A percentile compares a stretch with the other conserved stretches of the same genome.
phyloP scores from a whole-genome alignment of 106 monocot genomes.

The Xerophyta viscosa region DNA sequence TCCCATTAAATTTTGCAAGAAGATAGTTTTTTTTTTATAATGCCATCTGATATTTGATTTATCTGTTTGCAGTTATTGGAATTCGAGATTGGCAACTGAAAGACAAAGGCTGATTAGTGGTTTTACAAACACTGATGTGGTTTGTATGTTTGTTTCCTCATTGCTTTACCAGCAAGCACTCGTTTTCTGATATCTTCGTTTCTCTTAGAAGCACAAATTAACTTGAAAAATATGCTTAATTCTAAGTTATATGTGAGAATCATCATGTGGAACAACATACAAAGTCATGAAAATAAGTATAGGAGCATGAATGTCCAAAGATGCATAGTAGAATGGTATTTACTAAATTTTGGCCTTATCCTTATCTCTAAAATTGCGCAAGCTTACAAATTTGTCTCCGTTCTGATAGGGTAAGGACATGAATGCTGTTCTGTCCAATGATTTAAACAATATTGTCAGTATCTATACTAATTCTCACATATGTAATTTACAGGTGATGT shows the following conservation, averaged over 20 bases:
- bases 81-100: conserved; percentile 83
- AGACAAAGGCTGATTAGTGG: conserved; percentile 68
- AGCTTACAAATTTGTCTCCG: too few species aligned
- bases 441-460: neutral
- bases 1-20: too few species aligned
- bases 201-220: too few species aligned
- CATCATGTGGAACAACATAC: too few species aligned
- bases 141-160: conserved; percentile 57
- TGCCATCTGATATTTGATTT: neutral
- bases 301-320: too few species aligned
- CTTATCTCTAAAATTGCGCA: too few species aligned
- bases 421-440: neutral
- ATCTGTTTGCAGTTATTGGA: conserved; percentile 74
- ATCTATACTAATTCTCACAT: neutral
- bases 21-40: too few species aligned
- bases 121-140: conserved; percentile 63
- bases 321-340: too few species aligned
- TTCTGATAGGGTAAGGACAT: neutral
- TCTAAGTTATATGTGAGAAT: too few species aligned
- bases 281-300: too few species aligned
- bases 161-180: neutral
- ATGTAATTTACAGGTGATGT: conserved; percentile 64
- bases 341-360: too few species aligned
- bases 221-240: too few species aligned
- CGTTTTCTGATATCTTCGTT: neutral